Base-by-base conservation (phyloP, 495 filamentous ascomycete species). In the Glonium stellatum region DNA sequence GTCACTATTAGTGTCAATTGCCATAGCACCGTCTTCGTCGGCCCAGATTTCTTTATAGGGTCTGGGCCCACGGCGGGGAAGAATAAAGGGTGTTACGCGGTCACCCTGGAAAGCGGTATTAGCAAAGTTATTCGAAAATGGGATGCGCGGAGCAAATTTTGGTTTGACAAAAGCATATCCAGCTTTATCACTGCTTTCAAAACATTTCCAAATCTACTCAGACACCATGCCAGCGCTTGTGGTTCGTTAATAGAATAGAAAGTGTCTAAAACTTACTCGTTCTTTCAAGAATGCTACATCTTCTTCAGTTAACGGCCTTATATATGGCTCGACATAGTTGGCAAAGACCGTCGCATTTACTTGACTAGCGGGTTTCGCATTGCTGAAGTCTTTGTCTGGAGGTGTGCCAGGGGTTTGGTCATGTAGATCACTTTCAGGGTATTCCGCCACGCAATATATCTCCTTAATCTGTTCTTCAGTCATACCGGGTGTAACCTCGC, bases 351-450 rank as follows among this genome's bases (percentile, higher is more conserved):
- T 87, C 59, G 90, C 89, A 70, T 84, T 89, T 70, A 96, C 93
- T 73, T 97, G 95, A 62, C 92, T 95, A 9, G 84, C 84, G 9
- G 92, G 90, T 70, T 99, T 97, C 15, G 90, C 86, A 65, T 86
- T 96, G 65, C 88, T 95, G 64, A 95, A 97, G 73, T 99, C 95
- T 70, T 87, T 88, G 70, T 97, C 91, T 1, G 93, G 93, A 4
- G 90, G 84, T 19, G 86, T 84, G 47, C 93, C 95, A 39, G 91
- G 87, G 64, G 95, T 93, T 62, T 92, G 80, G 64, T 95, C 84
- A 41, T 79, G 76, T 1, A 99, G 80, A 69, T 97, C 89, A 57
- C 80, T 83, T 31, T 79, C 76, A 0, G 93, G 93, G 69, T 95
- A 99, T 5, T 78, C 74, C 6, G 88, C 82, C 6, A 99, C 93